These are phyloP conservation scores for Pulveroboletus sp. DNA, from an alignment of 768 basidiomycete species.

Conservation along the genomic window DNA sequence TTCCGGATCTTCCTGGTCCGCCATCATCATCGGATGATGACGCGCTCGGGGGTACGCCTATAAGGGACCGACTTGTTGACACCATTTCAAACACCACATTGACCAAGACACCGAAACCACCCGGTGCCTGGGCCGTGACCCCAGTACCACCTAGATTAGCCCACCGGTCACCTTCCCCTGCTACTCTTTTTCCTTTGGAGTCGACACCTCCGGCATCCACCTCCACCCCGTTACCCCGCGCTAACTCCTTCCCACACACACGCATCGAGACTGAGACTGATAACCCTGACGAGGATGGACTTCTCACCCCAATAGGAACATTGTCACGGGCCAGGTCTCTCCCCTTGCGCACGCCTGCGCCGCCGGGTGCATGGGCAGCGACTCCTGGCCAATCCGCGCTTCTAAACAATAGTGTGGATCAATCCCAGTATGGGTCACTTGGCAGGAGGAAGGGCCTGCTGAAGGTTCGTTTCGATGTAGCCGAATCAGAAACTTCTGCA, in stretches of 20 bases:
- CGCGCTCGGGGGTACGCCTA: conserved; percentile 25
- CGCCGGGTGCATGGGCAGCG: conserved; percentile 61
- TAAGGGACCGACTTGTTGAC: conserved; percentile 14
- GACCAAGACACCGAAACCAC: conserved; percentile 43
- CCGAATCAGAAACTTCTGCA: conserved; percentile 31
- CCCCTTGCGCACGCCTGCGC: conserved; percentile 56
- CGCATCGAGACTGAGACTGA: conserved; percentile 16
- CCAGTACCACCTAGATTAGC: conserved; percentile 27
- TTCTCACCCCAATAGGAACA: conserved; percentile 44
- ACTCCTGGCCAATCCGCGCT: conserved; percentile 43
- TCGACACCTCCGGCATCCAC: conserved; percentile 23
- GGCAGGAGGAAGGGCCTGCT: conserved; percentile 50
- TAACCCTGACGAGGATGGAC: conserved; percentile 20
- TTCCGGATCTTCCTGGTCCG: conserved; percentile 65
- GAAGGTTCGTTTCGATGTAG: conserved; percentile 70
- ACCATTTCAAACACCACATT: conserved; percentile 27
- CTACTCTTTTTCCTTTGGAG: conserved; percentile 17
- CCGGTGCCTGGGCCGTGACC: conserved; percentile 43
- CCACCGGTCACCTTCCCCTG: conserved; percentile 16
- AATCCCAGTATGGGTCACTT: conserved; percentile 31
- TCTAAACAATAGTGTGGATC: conserved; percentile 15
- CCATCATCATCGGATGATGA: conserved; percentile 53
- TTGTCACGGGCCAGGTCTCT: conserved; percentile 45
- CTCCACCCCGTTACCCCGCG: conserved; percentile 24
- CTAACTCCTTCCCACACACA: conserved; percentile 9